These are phyloP conservation scores for Candida jianshihensis DNA, from an alignment of 805 yeast species.

Conservation along the genomic window DNA sequence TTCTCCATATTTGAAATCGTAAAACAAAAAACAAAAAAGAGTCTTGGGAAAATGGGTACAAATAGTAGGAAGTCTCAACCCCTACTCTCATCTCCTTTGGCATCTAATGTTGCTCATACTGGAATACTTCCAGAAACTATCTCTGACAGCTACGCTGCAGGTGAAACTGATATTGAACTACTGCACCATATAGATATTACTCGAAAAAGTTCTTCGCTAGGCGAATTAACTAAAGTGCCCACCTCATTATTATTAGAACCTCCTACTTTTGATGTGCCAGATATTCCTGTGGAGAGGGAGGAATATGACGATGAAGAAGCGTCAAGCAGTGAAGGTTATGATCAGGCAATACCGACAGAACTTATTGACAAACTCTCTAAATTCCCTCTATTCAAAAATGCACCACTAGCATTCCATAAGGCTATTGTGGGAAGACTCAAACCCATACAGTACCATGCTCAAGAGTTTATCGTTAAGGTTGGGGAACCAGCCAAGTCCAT, in stretches of 20 bases:
- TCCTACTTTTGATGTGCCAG: no score
- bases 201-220: background rate
- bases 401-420: conserved; percentile 58
- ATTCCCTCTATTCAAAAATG: conserved; percentile 60
- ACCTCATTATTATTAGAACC: no score
- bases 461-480: conserved; percentile 58
- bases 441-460: conserved; percentile 57
- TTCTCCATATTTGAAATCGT: no score
- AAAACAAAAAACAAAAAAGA: background rate
- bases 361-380: conserved; percentile 45
- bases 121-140: background rate
- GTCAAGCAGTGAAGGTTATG: background rate
- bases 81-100: background rate
- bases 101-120: background rate
- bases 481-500: conserved; percentile 72
- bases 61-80: background rate
- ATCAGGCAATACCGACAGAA: conserved; percentile 38
- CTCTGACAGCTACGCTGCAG: background rate
- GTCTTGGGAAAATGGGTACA: background rate
- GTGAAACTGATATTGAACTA: background rate
- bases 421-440: conserved; percentile 52
- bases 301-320: conserved; percentile 7
- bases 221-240: no score
- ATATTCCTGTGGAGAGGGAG: background rate
- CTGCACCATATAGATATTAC: background rate